A percentile compares a stretch with the other conserved stretches of the same genome.
phyloP scores from a whole-genome alignment of 2,329 filamentous ascomycete species.

The Sporothrix protearum region DNA sequence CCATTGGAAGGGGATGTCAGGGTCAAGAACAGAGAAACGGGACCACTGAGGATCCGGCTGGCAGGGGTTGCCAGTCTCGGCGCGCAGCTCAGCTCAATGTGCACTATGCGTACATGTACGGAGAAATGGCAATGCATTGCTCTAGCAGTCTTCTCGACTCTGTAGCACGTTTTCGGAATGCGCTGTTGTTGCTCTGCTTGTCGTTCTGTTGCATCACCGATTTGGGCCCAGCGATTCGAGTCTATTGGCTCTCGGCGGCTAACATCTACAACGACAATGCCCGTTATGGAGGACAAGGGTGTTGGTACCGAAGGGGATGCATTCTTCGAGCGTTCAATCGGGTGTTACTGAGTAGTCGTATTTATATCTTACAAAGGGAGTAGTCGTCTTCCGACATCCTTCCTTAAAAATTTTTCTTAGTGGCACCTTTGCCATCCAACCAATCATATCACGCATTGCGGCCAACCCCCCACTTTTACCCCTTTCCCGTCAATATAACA shows the following conservation, averaged over 20 bases:
- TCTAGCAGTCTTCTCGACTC: not conserved
- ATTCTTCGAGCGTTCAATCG: not conserved
- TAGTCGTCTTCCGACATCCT: too few species aligned
- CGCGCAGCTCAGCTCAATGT: not conserved
- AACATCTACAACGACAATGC: not conserved
- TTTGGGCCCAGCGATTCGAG: not conserved
- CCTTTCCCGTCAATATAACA: too few species aligned
- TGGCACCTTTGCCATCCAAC: too few species aligned
- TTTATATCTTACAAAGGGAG: too few species aligned
- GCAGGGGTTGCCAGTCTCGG: constrained; percentile 6
- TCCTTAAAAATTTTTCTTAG: too few species aligned
- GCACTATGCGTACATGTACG: too few species aligned
- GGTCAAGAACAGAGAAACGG: not conserved
- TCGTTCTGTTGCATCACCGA: not conserved
- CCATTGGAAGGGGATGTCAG: constrained; percentile 6
- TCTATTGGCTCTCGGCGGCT: not conserved
- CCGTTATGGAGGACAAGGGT: not conserved
- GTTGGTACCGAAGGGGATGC: not conserved
- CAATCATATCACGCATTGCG: too few species aligned
- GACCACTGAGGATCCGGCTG: not conserved
- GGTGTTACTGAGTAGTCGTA: too few species aligned
- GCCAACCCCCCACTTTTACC: too few species aligned
- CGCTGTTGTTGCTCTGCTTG: not conserved
- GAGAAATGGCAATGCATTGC: not conserved
- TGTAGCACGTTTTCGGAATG: not conserved